Conservation (phyloP, 805 yeast species). For the Candida xyloterini region DNA sequence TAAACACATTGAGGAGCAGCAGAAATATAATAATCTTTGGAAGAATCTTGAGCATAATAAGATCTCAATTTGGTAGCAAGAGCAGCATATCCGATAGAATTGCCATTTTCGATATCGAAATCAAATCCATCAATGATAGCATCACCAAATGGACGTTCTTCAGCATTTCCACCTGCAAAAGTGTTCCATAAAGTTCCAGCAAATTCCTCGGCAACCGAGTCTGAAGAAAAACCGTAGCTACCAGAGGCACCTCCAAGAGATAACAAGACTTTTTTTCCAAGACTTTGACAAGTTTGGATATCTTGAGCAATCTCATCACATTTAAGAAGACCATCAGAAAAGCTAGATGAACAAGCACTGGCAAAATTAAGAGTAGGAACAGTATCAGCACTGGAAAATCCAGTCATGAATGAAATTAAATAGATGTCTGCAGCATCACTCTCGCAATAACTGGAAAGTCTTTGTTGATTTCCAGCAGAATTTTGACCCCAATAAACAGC, state of each 20-base stretch:
- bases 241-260: constrained; percentile 78
- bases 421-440: constrained; percentile 68
- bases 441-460: constrained; percentile 58
- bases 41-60: constrained; percentile 35
- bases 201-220: constrained; percentile 53
- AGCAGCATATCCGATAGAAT: constrained; percentile 63
- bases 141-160: constrained; percentile 60
- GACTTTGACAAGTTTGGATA: constrained; percentile 68
- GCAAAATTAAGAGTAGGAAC: constrained; percentile 56
- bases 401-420: constrained; percentile 64
- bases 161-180: constrained; percentile 55
- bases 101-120: constrained; percentile 63
- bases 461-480: constrained; percentile 57
- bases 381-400: constrained; percentile 48
- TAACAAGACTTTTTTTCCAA: constrained; percentile 74
- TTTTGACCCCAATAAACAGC: constrained; percentile 91
- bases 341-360: constrained; percentile 40
- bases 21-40: constrained; percentile 67
- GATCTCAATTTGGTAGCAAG: constrained; percentile 48
- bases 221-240: constrained; percentile 49
- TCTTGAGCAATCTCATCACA: constrained; percentile 52
- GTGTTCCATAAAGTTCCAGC: constrained; percentile 61
- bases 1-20: constrained; percentile 93
- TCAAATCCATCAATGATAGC: constrained; percentile 83
- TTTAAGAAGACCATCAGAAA: constrained; percentile 40